Evolutionary conservation across 2,329 filamentous ascomycete genomes (phyloP), one percentile per base, ranked within the genome.

Genomic region (Aspergillus unguis): DNA sequence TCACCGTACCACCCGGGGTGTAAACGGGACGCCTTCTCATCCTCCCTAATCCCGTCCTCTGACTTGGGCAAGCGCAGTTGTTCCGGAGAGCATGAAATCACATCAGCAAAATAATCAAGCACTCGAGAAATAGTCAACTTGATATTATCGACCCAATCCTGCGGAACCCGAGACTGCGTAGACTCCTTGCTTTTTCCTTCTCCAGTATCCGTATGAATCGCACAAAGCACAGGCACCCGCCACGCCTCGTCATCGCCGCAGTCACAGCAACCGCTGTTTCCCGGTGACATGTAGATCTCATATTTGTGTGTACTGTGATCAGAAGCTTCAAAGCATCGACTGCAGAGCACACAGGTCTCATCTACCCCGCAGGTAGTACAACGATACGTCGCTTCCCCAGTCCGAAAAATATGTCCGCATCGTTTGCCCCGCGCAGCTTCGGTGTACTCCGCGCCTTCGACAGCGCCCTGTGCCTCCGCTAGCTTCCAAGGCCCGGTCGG

Each of bases 221-320:
- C 92, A 76, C 94, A 99, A 68, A 71, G 72, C 58, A 97, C 81
- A 40, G 92, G 91, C 44, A 85, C 78, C 67, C 85, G 85, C 92
- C 95, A 99, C 8, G 94, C 95, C 72, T 99, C 95, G 23, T 87
- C 84, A 67, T 99, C 94, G 54, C 94, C 94, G 68, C 94, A 99
- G 72, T 99, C 94, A 72, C 94, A 99, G 75, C 95, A 97, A 41
- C 92, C 92, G 65, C 88, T 94, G 67, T 96, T 96, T 5, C 92
- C 92, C 2, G 88, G 84, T 1, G 91, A 95, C 43, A 96, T 85
- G 53, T 82, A 88, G 53, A 99, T 90, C 64, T 88, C 87, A 50
- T 97, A 92, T 75, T 90, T 89, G 72, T 99, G 94, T 9, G 87
- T 92, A 8, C 90, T 87, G 71, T 99, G 94, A 66, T 99, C 92